phyloP scores from a whole-genome alignment of 805 yeast species.

The Candida multigemmis region DNA sequence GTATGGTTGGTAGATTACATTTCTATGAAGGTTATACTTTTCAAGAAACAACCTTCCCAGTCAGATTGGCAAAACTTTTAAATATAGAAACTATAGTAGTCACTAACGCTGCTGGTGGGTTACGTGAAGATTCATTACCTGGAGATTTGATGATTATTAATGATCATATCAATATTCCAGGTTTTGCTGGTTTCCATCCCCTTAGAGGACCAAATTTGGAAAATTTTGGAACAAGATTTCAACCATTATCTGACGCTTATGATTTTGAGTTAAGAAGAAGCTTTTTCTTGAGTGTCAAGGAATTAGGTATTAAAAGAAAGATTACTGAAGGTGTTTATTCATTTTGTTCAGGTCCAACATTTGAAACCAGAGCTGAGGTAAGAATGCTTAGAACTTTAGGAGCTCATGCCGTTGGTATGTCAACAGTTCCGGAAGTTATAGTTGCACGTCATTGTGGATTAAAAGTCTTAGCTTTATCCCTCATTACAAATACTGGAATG shows the following conservation, averaged over 20 bases:
- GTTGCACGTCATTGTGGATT: conserved; percentile 86
- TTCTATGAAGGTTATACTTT: conserved; percentile 89
- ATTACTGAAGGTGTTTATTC: conserved; percentile 84
- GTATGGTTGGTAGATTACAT: conserved; percentile 92
- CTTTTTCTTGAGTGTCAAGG: conserved; percentile 44
- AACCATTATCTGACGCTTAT: conserved; percentile 85
- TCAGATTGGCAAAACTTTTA: conserved; percentile 61
- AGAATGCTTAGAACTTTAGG: conserved; percentile 63
- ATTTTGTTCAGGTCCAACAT: conserved; percentile 89
- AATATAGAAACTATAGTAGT: conserved; percentile 60
- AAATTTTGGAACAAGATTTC: conserved; percentile 76
- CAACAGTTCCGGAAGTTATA: conserved; percentile 93
- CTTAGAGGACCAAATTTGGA: conserved; percentile 80
- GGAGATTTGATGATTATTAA: conserved; percentile 88
- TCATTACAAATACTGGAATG: conserved; percentile 81
- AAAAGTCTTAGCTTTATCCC: conserved; percentile 72
- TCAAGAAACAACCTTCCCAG: conserved; percentile 75
- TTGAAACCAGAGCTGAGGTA: conserved; percentile 89
- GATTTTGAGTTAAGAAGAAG: conserved; percentile 60
- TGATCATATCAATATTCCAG: conserved; percentile 89
- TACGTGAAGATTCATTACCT: conserved; percentile 54
- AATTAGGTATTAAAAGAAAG: conserved; percentile 40
- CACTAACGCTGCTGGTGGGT: conserved; percentile 97
- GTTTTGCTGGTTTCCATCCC: conserved; percentile 82
- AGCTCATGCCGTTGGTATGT: conserved; percentile 96